Conservation (phyloP, 441 rosid genomes). For the Populus tomentosa region DNA sequence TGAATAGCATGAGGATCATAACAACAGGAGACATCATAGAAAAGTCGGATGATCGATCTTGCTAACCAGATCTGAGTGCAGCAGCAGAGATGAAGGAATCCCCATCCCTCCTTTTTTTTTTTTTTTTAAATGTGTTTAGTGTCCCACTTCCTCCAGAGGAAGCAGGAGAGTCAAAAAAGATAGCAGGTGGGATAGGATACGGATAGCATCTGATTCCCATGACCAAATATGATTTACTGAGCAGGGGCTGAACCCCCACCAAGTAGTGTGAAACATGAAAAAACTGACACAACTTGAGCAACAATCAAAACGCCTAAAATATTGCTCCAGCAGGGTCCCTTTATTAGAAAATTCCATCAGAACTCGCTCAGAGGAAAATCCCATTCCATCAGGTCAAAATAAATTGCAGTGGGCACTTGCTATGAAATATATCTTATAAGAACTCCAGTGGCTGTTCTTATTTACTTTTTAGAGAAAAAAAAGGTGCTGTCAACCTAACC, state of each 20-base stretch:
- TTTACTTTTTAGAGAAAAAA: neutral
- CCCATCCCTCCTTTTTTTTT: neutral
- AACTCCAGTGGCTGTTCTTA: neutral
- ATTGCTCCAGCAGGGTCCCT: neutral
- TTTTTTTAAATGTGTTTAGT: neutral
- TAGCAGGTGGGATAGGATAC: neutral
- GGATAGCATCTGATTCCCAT: neutral
- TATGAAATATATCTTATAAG: neutral
- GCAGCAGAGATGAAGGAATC: neutral
- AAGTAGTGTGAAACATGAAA: neutral
- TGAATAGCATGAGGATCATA: neutral
- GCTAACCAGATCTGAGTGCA: neutral
- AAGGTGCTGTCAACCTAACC: neutral
- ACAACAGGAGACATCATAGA: neutral
- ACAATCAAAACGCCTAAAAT: neutral
- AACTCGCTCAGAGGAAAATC: neutral
- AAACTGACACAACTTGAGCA: neutral
- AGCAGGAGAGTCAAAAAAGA: neutral
- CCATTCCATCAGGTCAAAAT: neutral
- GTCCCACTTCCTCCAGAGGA: neutral
- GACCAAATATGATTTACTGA: neutral
- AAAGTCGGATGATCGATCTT: neutral
- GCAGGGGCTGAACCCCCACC: neutral
- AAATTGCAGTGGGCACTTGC: neutral
- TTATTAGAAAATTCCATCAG: neutral